Evolutionary conservation across 2,329 filamentous ascomycete genomes (phyloP).

Genomic region (Fusarium sp.): DNA sequence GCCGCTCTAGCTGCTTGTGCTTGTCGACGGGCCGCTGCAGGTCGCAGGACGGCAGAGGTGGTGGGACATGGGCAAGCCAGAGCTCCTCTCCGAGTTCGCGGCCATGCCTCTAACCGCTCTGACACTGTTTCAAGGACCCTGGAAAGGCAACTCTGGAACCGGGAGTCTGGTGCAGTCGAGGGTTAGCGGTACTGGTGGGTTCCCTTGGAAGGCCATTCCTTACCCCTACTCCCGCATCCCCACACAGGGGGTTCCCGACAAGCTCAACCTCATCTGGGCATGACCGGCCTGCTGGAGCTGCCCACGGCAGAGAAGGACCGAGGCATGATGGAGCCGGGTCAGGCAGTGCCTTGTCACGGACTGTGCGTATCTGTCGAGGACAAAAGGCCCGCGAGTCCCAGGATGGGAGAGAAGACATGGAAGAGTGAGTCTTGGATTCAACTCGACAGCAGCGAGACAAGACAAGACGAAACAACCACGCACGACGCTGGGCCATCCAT

Average conservation of each 20-base stretch:
- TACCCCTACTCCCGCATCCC: conserved; percentile 33
- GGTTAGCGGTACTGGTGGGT: conserved; percentile 30
- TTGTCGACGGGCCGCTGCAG: conserved; percentile 31
- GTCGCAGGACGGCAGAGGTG: conserved; percentile 13
- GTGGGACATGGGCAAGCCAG: conserved; percentile 10
- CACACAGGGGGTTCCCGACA: conserved; percentile 32
- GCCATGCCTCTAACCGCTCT: conserved; percentile 11
- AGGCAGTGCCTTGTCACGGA: not conserved
- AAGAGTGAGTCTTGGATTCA: not conserved
- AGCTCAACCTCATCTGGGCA: conserved; percentile 26
- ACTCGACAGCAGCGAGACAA: not conserved
- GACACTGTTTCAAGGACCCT: conserved; percentile 13
- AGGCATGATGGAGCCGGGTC: not conserved
- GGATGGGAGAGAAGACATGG: not conserved
- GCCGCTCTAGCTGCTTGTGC: conserved; percentile 8
- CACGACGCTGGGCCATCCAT: not conserved
- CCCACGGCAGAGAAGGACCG: not conserved
- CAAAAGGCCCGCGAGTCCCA: not conserved
- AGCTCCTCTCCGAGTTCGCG: conserved; percentile 4
- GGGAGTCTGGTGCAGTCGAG: conserved; percentile 27
- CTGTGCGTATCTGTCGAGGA: conserved; percentile 4
- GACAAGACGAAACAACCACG: not conserved
- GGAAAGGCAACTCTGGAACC: conserved; percentile 20
- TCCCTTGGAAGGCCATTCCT: conserved; percentile 20
- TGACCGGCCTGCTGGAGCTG: conserved; percentile 18